A percentile compares a stretch with the other conserved stretches of the same genome.
phyloP scores from a whole-genome alignment of 1,284 basidiomycete species.

The Hypsizygus ulmarius region DNA sequence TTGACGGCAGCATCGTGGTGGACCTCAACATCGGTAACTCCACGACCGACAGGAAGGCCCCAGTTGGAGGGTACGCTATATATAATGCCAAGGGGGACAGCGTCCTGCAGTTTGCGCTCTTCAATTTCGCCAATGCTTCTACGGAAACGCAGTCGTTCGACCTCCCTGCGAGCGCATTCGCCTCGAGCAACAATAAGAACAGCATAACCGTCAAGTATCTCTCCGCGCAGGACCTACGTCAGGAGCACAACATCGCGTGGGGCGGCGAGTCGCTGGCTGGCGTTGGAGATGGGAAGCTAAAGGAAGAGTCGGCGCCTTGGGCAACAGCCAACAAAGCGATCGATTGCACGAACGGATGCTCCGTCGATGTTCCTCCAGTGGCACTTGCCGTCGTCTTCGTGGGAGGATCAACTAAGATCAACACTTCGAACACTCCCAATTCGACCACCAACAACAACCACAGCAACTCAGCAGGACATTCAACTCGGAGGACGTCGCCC shows the following conservation, averaged over 20 bases:
- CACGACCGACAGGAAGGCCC: conserved; percentile 33
- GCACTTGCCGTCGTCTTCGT: conserved; percentile 44
- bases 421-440: not conserved
- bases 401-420: conserved; percentile 5
- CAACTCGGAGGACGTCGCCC: not conserved
- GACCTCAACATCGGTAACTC: conserved; percentile 48
- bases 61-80: conserved; percentile 56
- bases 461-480: not conserved
- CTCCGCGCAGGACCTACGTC: conserved; percentile 42
- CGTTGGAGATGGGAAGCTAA: conserved; percentile 28
- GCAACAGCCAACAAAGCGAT: conserved; percentile 36
- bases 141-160: conserved; percentile 31
- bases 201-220: conserved; percentile 44
- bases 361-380: conserved; percentile 42
- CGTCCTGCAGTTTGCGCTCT: conserved; percentile 48
- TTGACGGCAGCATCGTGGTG: conserved; percentile 45
- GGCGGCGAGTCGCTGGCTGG: conserved; percentile 29
- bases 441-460: not conserved
- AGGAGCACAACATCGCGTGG: conserved; percentile 60
- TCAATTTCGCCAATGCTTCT: conserved; percentile 54
- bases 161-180: conserved; percentile 30
- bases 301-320: conserved; percentile 33
- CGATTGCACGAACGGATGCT: conserved; percentile 40
- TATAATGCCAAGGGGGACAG: conserved; percentile 44
- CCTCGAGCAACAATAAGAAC: conserved; percentile 14